Percentiles rank a stretch among this genome's conserved stretches.
These are phyloP conservation scores for Phaeosphaeriaceae sp. DNA, from an alignment of 2,329 filamentous ascomycete species.

Conservation along the genomic window DNA sequence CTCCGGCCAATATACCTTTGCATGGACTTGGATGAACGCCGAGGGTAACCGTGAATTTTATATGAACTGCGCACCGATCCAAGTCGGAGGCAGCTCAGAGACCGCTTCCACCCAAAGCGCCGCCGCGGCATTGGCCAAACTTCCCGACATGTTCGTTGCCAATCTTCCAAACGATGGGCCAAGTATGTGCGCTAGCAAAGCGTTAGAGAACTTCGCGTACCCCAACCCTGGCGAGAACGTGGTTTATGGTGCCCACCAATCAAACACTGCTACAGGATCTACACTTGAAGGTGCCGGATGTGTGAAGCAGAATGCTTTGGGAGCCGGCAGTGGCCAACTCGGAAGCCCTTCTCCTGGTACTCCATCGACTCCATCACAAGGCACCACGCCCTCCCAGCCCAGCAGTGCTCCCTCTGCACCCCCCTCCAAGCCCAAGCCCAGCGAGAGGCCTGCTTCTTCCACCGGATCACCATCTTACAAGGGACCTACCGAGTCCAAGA, in stretches of 20 bases:
- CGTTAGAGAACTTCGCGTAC: conserved; percentile 65
- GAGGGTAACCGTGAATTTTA: conserved; percentile 95
- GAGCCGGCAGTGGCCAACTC: conserved; percentile 38
- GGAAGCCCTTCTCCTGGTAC: conserved; percentile 28
- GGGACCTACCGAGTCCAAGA: conserved; percentile 8
- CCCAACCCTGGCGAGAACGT: conserved; percentile 67
- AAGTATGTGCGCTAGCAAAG: conserved; percentile 64
- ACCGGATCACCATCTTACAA: conserved; percentile 6
- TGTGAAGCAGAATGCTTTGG: conserved; percentile 33
- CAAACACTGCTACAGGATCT: conserved; percentile 38
- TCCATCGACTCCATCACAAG: conserved; percentile 1
- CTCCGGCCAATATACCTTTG: conserved; percentile 77
- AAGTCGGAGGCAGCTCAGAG: conserved; percentile 62
- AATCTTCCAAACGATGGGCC: conserved; percentile 65
- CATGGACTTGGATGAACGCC: conserved; percentile 96
- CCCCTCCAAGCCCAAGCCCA: not conserved
- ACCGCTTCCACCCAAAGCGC: conserved; percentile 23
- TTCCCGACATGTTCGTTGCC: conserved; percentile 78
- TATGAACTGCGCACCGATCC: conserved; percentile 89
- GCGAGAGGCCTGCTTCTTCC: conserved; percentile 1
- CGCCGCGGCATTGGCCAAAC: conserved; percentile 55
- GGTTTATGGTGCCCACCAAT: conserved; percentile 35
- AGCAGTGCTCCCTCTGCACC: conserved; percentile 2
- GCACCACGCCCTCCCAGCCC: conserved; percentile 11
- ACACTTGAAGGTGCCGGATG: conserved; percentile 39